These are phyloP conservation scores for Rhizophagus clarus DNA, from an alignment of 192 early-diverging fungal species.

Conservation along the genomic window DNA sequence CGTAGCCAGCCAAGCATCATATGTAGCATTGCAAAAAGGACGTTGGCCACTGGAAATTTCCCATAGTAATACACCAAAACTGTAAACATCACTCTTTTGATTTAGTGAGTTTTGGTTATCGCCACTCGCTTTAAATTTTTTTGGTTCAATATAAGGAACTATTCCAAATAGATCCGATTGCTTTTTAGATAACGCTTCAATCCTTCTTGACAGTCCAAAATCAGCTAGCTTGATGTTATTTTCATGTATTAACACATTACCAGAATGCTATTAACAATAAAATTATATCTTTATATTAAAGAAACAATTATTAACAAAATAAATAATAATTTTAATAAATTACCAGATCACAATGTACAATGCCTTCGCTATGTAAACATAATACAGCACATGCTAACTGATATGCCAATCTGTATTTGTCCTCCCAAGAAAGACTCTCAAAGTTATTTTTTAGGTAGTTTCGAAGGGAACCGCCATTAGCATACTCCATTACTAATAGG, in stretches of 20 bases:
- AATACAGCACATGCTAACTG: not conserved
- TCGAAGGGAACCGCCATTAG: not conserved
- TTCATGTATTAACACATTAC: not conserved
- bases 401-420: not conserved
- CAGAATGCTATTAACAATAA: not conserved
- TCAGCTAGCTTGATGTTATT: not conserved
- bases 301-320: no score
- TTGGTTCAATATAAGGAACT: not conserved
- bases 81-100: not conserved
- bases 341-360: not conserved
- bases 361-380: not conserved
- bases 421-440: not conserved
- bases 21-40: not conserved
- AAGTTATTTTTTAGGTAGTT: not conserved
- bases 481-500: not conserved
- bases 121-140: not conserved
- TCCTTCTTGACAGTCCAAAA: not conserved
- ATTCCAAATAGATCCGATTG: not conserved
- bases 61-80: not conserved
- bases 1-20: not conserved
- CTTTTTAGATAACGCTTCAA: not conserved
- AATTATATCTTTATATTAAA: not conserved
- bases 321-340: not conserved
- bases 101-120: not conserved
- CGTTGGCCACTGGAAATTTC: not conserved